Evolutionary conservation across 1,139 yeast species (phyloP).

Genomic region (Pneumocystis canis): DNA sequence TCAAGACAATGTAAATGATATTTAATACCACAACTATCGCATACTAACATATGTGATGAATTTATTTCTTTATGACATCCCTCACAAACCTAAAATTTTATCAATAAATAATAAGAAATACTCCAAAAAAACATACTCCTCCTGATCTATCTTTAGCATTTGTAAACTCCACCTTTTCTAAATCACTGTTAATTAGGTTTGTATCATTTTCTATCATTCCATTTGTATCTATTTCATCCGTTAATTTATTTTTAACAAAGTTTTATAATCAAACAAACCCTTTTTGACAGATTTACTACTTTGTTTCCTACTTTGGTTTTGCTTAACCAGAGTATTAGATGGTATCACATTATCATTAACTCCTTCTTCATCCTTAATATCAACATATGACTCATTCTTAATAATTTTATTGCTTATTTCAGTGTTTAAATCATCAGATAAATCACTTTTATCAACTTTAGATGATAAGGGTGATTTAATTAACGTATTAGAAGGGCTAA

Average conservation of each 20-base stretch:
- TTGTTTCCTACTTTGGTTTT: background rate
- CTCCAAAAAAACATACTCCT: background rate
- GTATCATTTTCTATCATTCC: background rate
- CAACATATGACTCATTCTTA: background rate
- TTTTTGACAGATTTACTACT: background rate
- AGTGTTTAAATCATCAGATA: background rate
- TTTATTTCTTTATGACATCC: conserved; percentile 39
- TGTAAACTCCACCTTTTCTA: background rate
- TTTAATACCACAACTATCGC: conserved; percentile 60
- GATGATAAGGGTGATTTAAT: background rate
- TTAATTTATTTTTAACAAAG: background rate
- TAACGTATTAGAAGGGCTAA: background rate
- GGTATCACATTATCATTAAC: background rate
- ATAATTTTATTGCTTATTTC: background rate
- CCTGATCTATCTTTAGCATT: background rate
- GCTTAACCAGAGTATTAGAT: background rate
- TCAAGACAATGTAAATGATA: conserved; percentile 53
- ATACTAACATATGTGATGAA: conserved; percentile 40
- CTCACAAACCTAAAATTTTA: conserved; percentile 12
- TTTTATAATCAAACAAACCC: background rate
- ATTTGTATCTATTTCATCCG: background rate
- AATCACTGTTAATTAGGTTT: background rate
- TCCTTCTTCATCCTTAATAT: background rate
- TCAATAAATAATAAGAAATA: background rate
- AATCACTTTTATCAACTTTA: background rate